Conservation (phyloP, 371 early-diverging fungal genomes). For the Rhizopus delemar region DNA sequence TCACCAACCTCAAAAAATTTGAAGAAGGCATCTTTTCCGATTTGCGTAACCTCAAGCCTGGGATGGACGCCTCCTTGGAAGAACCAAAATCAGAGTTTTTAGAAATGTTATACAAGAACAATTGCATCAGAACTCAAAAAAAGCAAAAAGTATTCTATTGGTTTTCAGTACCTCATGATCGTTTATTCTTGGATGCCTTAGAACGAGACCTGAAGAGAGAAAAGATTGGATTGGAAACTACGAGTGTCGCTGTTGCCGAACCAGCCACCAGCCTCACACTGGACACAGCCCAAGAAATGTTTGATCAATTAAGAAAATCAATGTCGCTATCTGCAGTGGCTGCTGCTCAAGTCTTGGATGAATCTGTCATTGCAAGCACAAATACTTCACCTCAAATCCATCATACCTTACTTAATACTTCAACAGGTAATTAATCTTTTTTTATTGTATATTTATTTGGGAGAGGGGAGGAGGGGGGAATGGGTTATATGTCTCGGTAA, state of each 20-base stretch:
- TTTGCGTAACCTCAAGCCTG: conserved; percentile 96
- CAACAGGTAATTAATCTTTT: conserved; percentile 22
- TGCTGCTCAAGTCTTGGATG: conserved; percentile 32
- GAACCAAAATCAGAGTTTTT: conserved; percentile 95
- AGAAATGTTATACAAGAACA: conserved; percentile 96
- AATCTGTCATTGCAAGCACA: conserved; percentile 10
- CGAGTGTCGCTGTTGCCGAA: conserved; percentile 66
- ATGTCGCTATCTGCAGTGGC: conserved; percentile 41
- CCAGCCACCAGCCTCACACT: conserved; percentile 61
- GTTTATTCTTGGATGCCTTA: conserved; percentile 95
- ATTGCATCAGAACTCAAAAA: conserved; percentile 99
- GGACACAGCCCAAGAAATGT: conserved; percentile 59
- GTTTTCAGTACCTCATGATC: conserved; percentile 97
- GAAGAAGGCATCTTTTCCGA: conserved; percentile 99
- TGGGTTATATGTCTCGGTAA: not conserved
- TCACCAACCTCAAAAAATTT: conserved; percentile 95
- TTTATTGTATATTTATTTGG: conserved; percentile 2
- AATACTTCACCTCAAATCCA: conserved; percentile 1
- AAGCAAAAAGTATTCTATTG: conserved; percentile 99
- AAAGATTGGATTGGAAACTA: conserved; percentile 76
- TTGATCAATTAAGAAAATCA: conserved; percentile 55
- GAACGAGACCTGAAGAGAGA: conserved; percentile 98
- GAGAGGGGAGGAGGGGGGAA: not conserved
- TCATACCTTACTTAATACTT: conserved; percentile 5
- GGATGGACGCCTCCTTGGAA: conserved; percentile 95